Percentiles rank a stretch among this genome's conserved stretches.
phyloP scores from a whole-genome alignment of 2,329 filamentous ascomycete genomes.

The Cercospora zeae-maydis region DNA sequence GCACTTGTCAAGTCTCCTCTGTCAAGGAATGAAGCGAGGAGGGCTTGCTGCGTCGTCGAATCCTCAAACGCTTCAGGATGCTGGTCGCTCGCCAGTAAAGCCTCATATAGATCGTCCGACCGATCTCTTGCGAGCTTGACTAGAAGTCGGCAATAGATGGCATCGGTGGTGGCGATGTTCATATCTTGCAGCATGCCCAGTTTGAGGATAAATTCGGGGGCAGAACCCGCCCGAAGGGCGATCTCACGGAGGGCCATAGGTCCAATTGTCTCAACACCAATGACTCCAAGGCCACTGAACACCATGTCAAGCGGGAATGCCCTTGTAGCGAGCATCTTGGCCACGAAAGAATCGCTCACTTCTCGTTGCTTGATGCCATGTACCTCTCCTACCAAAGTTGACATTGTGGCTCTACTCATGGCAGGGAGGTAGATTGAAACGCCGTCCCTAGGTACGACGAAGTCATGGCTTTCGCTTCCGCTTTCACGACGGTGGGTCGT shows the following conservation, averaged over 20 bases:
- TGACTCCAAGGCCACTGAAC: constrained; percentile 64
- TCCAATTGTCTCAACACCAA: constrained; percentile 70
- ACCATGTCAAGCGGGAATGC: constrained; percentile 71
- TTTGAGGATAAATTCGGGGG: constrained; percentile 55
- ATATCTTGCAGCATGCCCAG: constrained; percentile 59
- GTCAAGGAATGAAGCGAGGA: constrained; percentile 54
- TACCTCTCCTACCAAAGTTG: constrained; percentile 38
- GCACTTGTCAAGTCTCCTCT: constrained; percentile 51
- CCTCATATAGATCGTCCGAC: constrained; percentile 52
- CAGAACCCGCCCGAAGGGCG: constrained; percentile 59
- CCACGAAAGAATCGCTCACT: constrained; percentile 65
- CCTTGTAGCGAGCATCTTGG: constrained; percentile 75
- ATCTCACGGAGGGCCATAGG: constrained; percentile 74
- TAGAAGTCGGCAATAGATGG: constrained; percentile 64
- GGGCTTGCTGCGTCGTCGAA: constrained; percentile 49
- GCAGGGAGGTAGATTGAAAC: constrained; percentile 11
- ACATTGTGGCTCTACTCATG: constrained; percentile 30
- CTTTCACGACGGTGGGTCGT: constrained; percentile 16
- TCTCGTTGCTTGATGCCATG: constrained; percentile 45
- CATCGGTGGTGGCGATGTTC: constrained; percentile 60
- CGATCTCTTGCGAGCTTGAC: constrained; percentile 59
- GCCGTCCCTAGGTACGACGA: not conserved
- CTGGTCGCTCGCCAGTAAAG: constrained; percentile 57
- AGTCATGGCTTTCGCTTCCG: not conserved
- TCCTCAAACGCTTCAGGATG: constrained; percentile 64